Base-by-base conservation (phyloP, 2,329 filamentous ascomycete species). In the Aspergillus sp. region DNA sequence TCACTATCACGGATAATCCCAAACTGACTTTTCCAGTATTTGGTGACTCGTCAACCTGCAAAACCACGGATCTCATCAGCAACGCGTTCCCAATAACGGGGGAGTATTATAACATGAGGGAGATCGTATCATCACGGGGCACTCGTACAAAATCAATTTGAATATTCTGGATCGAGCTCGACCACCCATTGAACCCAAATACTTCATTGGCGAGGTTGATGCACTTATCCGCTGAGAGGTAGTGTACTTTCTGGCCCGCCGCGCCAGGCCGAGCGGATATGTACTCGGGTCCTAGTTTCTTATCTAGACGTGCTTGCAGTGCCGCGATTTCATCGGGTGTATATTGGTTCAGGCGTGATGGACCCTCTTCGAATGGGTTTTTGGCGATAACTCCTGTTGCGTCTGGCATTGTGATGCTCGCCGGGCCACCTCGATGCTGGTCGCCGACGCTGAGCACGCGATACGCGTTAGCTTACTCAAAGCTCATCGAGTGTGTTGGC, bases 121-220 rank as follows among this genome's bases (percentile, higher is more conserved):
- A 22, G 9, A n/a, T 36, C 17, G 32, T 26, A 9, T 17, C 6
- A 22, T 38, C n/a, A 22, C 13, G 12, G 13, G n/a, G 26, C 26
- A n/a, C 22, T 15, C 80, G 62, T 70, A 86, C 91, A 74, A 96
- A 98, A 74, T 99, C 95, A 58, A 98, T 90, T 71, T 96, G 89
- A 38, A 97, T 89, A 70, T 96, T 92, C 70, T 93, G 90, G 58
- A 99, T 95, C n/a, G 89, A 89, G 55, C 91, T 96, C 9, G 91
- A 96, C 95, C 95, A 99, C 67, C 93, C 93, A 76, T 97, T 96
- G 80, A 97, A 97, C 9, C 93, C 93, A 77, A 97, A 96, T 1
- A 97, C 88, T 72, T 97, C 91, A 68, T 97, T 97, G 53, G 93
- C 93, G 52, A 97, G 87, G 57, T 90, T 89, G 72, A 99, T 99